Evolutionary conservation across 805 yeast genomes (phyloP), one percentile per base, ranked within the genome.

Genomic region (Jamesozyma spencerorum): DNA sequence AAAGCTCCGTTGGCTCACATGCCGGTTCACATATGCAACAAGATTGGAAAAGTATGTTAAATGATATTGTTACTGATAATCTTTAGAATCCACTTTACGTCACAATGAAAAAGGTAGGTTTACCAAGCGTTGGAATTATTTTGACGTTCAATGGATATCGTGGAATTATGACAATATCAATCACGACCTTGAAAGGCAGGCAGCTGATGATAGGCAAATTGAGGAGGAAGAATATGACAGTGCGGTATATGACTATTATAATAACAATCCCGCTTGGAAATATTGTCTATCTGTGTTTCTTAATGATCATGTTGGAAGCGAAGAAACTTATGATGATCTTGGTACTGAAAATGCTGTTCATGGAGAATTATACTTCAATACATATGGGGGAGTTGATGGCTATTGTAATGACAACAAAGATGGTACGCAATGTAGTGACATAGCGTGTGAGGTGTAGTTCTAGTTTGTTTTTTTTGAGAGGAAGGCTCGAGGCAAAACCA

Each of bases 321-420:
- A 24, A 24, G 27, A 24, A 11, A 24, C 27, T 24, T 24, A 24
- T 24, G 27, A 24, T 24, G 47, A 41, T 33, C 31, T 44, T 30
- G 42, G 45, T 11, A 27, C 34, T 13, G 44, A 39, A 13, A 38
- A 26, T 24, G 42, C 42, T 11, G 31, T 40, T 26, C 43, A 43
- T 30, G 44, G 45, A 6, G 43, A 46, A 34, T 11, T 41, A 15
- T 46, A 43, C 28, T 43, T 46, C 30, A 46, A 46, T 32, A 40
- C 47, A 5, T 46, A 46, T 31, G 49, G 49, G 20, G 49, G 44
- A 19, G 37, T 43, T 26, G 47, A 43, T 41, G 33, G 39, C 30
- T 40, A 38, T 28, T 46, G 45, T 22, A 38, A 43, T 31, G 45
- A 46, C 31, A 34, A 32, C 28, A 7, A 13, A 8, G 31, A 28